Evolutionary conservation across 2,329 filamentous ascomycete species (phyloP).

Genomic region (Madurella fahalii): DNA sequence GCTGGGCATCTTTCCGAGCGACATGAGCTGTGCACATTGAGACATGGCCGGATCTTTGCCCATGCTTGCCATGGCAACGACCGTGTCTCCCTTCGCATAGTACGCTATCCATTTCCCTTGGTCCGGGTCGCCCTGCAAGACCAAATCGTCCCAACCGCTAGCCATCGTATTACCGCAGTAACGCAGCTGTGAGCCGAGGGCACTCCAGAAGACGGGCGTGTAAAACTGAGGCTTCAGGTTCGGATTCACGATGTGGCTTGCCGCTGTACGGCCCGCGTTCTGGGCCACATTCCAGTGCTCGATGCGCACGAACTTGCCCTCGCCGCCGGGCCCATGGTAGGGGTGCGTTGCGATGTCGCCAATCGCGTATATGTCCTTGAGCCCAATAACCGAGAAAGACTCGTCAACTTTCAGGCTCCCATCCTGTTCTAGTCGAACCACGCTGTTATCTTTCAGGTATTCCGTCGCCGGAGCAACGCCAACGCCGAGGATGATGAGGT

Average conservation of each 20-base stretch:
- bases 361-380: conserved; percentile 84
- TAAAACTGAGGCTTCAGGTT: conserved; percentile 63
- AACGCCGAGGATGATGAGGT: conserved; percentile 87
- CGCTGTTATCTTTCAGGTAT: conserved; percentile 69
- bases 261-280: conserved; percentile 79
- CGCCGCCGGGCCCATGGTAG: conserved; percentile 83
- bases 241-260: conserved; percentile 68
- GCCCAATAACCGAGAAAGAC: conserved; percentile 68
- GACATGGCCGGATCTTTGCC: conserved; percentile 81
- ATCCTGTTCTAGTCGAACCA: conserved; percentile 70
- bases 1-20: conserved; percentile 71
- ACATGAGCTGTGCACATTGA: conserved; percentile 82
- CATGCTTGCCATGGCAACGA: conserved; percentile 91
- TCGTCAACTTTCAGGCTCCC: conserved; percentile 82
- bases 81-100: conserved; percentile 79
- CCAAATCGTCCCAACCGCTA: conserved; percentile 79
- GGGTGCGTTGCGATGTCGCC: conserved; percentile 95
- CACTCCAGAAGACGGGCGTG: conserved; percentile 96
- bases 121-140: conserved; percentile 71
- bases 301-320: conserved; percentile 71
- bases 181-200: conserved; percentile 79
- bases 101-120: conserved; percentile 84
- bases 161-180: conserved; percentile 82
- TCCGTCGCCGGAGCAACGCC: conserved; percentile 83
- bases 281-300: conserved; percentile 99